Base-by-base conservation (phyloP, 257 asterid genomes). In the Jasminum sambac region DNA sequence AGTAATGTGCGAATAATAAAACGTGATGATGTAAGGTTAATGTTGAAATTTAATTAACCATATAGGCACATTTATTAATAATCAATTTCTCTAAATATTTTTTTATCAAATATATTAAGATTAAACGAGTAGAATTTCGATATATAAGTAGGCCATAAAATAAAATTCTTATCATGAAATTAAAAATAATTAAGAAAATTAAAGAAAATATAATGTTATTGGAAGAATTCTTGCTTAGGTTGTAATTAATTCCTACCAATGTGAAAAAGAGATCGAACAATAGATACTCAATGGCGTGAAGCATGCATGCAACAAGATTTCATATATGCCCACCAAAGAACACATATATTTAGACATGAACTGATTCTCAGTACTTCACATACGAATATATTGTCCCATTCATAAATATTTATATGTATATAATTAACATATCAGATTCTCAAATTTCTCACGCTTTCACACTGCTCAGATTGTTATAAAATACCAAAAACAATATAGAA, bases 371-470 rank as follows among this genome's bases (percentile, higher is more conserved):
- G 63, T 70, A 48, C 17, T 8, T n/a, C 19, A 16, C 7, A 16
- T 48, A 48, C 19, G 19, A 48, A n/a, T 50, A 50, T 50, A 30
- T 30, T 30, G 1, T 8, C 8, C 26, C 8, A 1, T 50, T 50
- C 19, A 1, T n/a, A 4, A 21, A 57, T 61, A 69, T 25, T 58
- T 37, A 8, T 1, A 3, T 10, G 55, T 57, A 48, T 9, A 17
- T 69, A 30, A 30, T 13, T 44, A 48, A 71, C 38, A 43, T 8
- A 50, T 68, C 58, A 25, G 86, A 78, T 78, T 77, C 82, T 82
- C 65, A 9, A 23, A 40, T 23, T 60, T 71, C 57, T 37, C 19
- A 25, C 76, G 86, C 63, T 74, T 84, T 84, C 92, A 81, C 83
- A 82, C 79, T 43, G 12, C 23, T 17, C 59, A 50, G 8, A 67